A percentile compares a stretch with the other conserved stretches of the same genome.
Evolutionary conservation across 202 grass and related monocot genomes (phyloP).

Genomic region (Setaria italica): DNA sequence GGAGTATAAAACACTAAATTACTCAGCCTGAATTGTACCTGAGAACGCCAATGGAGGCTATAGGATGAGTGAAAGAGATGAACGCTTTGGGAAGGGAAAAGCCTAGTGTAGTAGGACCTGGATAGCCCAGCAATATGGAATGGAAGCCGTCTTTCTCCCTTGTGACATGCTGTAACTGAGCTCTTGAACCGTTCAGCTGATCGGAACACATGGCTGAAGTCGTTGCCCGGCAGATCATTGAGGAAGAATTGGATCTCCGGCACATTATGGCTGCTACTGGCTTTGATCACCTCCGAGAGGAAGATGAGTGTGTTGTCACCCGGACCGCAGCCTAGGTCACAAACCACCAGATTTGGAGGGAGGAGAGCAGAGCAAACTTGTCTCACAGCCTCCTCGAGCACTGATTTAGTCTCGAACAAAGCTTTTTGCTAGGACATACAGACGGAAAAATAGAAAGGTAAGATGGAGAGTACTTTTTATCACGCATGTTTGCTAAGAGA

Average conservation of each 20-base stretch:
- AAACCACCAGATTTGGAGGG: constrained; percentile 32
- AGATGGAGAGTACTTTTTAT: not conserved
- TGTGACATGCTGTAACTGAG: not conserved
- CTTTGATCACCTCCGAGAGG: not conserved
- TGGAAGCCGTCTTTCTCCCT: not conserved
- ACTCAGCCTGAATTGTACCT: constrained; percentile 24
- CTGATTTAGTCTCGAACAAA: constrained; percentile 5
- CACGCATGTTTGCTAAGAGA: not conserved
- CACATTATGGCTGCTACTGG: not conserved
- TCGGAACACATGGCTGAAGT: constrained; percentile 9
- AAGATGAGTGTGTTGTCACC: constrained; percentile 32
- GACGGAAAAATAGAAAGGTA: not conserved
- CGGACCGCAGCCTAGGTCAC: constrained; percentile 37
- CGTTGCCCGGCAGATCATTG: constrained; percentile 33
- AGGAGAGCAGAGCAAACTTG: constrained; percentile 31
- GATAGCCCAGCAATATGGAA: constrained; percentile 38
- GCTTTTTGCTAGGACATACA: constrained; percentile 33
- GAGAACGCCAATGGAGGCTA: constrained; percentile 42
- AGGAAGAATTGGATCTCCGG: constrained; percentile 43
- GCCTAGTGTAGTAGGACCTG: constrained; percentile 48
- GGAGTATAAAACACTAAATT: not conserved
- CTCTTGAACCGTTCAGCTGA: not conserved
- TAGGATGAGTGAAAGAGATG: constrained; percentile 52
- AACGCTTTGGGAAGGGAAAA: constrained; percentile 40
- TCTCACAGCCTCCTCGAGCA: constrained; percentile 18